phyloP scores from a whole-genome alignment of 2,329 filamentous ascomycete genomes.

The Diaporthe sp. region DNA sequence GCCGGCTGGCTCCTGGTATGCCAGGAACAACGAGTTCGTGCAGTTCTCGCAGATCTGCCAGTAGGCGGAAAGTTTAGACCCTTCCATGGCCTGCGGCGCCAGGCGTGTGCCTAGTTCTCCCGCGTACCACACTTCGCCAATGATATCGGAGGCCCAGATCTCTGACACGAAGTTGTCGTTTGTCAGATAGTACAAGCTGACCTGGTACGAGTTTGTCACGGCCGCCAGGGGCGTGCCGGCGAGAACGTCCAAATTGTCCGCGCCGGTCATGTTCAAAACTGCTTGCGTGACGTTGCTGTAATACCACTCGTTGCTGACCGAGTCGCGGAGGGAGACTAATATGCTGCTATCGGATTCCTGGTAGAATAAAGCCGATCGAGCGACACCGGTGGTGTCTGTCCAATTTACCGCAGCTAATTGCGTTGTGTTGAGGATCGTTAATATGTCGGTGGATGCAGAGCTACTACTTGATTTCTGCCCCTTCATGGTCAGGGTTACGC shows the following conservation, averaged over 20 bases:
- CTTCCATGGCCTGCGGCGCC: conserved; percentile 5
- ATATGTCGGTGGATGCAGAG: background rate
- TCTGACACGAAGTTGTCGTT: conserved; percentile 24
- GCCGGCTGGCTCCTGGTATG: conserved; percentile 22
- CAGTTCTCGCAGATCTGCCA: conserved; percentile 39
- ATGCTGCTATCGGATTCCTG: conserved; percentile 24
- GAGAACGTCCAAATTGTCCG: conserved; percentile 1
- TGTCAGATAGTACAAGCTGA: conserved; percentile 38
- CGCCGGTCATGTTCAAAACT: conserved; percentile 27
- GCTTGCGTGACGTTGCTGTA: conserved; percentile 35
- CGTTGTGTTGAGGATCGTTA: conserved; percentile 4
- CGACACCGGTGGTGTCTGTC: conserved; percentile 25
- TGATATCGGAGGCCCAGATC: conserved; percentile 30
- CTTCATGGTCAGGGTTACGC: conserved; percentile 31
- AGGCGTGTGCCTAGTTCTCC: conserved; percentile 13
- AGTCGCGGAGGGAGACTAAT: conserved; percentile 22
- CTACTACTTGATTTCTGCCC: background rate
- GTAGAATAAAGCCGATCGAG: conserved; percentile 22
- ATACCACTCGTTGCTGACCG: conserved; percentile 33
- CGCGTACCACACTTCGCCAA: conserved; percentile 11
- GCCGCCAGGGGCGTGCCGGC: conserved; percentile 30
- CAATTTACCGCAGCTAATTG: conserved; percentile 34
- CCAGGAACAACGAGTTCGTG: conserved; percentile 22
- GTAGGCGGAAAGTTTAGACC: conserved; percentile 20
- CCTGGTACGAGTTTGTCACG: conserved; percentile 27